Evolutionary conservation across 2,329 filamentous ascomycete genomes (phyloP), one percentile per base, ranked within the genome.

Genomic region (Hypoxylon sp.): DNA sequence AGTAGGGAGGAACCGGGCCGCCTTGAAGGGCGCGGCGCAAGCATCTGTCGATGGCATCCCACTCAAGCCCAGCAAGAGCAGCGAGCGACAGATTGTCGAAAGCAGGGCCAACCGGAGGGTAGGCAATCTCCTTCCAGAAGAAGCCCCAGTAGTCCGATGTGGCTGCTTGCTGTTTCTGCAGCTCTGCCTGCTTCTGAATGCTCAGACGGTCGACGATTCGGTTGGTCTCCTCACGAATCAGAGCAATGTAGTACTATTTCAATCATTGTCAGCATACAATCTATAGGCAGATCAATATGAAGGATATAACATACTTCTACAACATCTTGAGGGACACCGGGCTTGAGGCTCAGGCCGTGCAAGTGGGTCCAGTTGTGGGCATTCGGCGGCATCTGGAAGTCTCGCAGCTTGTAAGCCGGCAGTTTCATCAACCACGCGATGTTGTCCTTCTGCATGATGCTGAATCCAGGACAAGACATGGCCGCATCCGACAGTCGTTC

Each of bases 401-500:
- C 76, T 5, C 74, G 75, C 53, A 79, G 69, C 51, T 81, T 79
- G 15, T 68, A 50, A 0, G 82, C 78, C 0, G 74, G 46, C 68
- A 87, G 72, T 15, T 77, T 75, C 2, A 79, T 79, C n/a, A 82
- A 57, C 57, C 72, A 82, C 6, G 85, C 82, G 69, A 91, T 81
- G 71, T 88, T 85, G 72, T 89, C 86, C 78, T 90, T 91, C 81
- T 88, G 86, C n/a, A 84, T 68, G 1, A 86, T 80, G 2, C 86
- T 88, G 75, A 91, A 91, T 1, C 88, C 89, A 1, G 84, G 82
- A 73, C 89, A 91, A 2, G 80, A 77, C 79, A 91, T 83, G 19
- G 84, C 84, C 1, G 87, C 81, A 8, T 78, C 79, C 46, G 83
- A 79, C 31, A 91, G 79, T 10, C 88, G 86, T 67, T 83, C 82